Evolutionary conservation across 1,284 basidiomycete species (phyloP).

Genomic region (Ganoderma boninense): DNA sequence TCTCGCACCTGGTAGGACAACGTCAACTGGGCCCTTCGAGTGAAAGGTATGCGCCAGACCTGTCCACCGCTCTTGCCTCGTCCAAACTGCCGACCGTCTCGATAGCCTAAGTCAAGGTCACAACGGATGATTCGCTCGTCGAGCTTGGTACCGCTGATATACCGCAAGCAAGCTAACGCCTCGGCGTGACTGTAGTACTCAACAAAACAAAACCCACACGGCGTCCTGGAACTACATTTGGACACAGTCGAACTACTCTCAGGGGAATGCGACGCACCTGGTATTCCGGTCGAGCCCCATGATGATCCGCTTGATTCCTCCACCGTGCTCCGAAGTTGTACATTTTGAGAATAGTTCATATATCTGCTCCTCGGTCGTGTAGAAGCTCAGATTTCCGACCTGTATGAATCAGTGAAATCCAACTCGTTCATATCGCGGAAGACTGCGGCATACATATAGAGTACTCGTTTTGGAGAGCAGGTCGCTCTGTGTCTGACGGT

Average conservation of each 20-base stretch:
- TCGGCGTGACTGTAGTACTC: slow-evolving; percentile 98
- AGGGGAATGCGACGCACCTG: slow-evolving; percentile 59
- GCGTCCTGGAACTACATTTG: slow-evolving; percentile 69
- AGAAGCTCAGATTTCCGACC: slow-evolving; percentile 97
- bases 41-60: slow-evolving; percentile 48
- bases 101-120: slow-evolving; percentile 98
- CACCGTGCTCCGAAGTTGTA: slow-evolving; percentile 88
- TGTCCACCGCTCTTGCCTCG: slow-evolving; percentile 97
- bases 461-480: slow-evolving; percentile 78
- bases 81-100: slow-evolving; percentile 97
- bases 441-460: slow-evolving; percentile 67
- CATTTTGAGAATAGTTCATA: slow-evolving; percentile 98
- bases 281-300: slow-evolving; percentile 99
- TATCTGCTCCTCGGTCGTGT: slow-evolving; percentile 99
- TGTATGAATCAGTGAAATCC: slow-evolving; percentile 44
- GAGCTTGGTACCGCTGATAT: slow-evolving; percentile 97
- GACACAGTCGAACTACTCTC: not conserved
- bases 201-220: slow-evolving; percentile 99
- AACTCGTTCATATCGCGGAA: slow-evolving; percentile 2
- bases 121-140: slow-evolving; percentile 99
- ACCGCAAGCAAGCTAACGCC: slow-evolving; percentile 92
- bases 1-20: slow-evolving; percentile 71
- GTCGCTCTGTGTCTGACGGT: slow-evolving; percentile 75
- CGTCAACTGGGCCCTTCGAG: not conserved
- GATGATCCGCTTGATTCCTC: slow-evolving; percentile 98